Evolutionary conservation across 805 yeast species (phyloP).

Genomic region (Ogataea paradorogensis): DNA sequence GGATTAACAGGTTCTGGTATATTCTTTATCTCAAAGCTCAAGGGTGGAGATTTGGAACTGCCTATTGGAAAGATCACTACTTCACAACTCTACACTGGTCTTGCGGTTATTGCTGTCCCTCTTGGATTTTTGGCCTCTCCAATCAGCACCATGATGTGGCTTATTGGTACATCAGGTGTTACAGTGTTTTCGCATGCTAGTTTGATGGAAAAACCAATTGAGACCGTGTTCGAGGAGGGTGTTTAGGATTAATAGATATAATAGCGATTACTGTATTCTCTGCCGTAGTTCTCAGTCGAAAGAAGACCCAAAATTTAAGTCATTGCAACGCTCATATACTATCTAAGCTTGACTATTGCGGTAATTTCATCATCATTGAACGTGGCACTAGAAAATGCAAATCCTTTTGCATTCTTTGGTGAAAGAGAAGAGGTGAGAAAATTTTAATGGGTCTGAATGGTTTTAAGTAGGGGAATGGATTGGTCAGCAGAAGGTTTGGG

Average conservation of each 20-base stretch:
- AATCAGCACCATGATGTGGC: constrained; percentile 89
- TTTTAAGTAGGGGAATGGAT: not conserved
- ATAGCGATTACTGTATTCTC: not conserved
- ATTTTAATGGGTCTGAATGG: not conserved
- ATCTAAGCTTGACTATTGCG: constrained; percentile 41
- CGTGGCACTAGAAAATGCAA: constrained; percentile 4
- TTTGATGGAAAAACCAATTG: constrained; percentile 95
- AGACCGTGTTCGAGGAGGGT: constrained; percentile 88
- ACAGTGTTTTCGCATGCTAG: constrained; percentile 87
- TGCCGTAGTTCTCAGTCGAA: constrained; percentile 30
- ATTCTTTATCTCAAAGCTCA: constrained; percentile 71
- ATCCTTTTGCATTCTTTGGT: constrained; percentile 3
- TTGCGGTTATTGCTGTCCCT: constrained; percentile 64
- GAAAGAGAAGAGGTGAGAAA: constrained; percentile 1
- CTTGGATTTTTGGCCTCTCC: constrained; percentile 39
- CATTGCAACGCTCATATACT: constrained; percentile 41
- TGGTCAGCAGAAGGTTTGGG: too few relatives aligned
- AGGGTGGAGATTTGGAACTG: constrained; percentile 78
- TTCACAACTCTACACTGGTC: constrained; percentile 85
- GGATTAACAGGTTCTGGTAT: constrained; percentile 70
- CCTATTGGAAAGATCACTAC: constrained; percentile 73
- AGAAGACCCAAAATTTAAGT: constrained; percentile 38
- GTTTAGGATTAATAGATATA: constrained; percentile 27
- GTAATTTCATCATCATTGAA: constrained; percentile 33
- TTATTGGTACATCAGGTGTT: constrained; percentile 89